These are phyloP conservation scores for Neonectria neomacrospora DNA, from an alignment of 2,329 filamentous ascomycete species.

Conservation along the genomic window DNA sequence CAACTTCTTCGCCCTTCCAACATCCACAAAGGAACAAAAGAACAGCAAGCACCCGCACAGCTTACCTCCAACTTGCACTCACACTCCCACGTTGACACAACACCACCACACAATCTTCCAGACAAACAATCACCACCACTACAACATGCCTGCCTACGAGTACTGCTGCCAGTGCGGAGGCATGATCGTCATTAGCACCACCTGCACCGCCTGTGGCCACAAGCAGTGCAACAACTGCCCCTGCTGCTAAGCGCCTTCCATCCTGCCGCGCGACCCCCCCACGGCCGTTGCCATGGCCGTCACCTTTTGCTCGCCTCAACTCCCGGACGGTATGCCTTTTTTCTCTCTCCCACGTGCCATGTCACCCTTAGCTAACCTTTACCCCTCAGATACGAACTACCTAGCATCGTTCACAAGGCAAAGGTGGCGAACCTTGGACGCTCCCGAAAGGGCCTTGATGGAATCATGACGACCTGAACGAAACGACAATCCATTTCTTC, in stretches of 20 bases:
- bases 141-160: constrained; percentile 58
- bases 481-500: constrained; percentile 17
- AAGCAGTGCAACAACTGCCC: constrained; percentile 61
- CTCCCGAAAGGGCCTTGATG: constrained; percentile 16
- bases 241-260: constrained; percentile 43
- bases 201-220: constrained; percentile 62
- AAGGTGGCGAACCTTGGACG: constrained; percentile 5
- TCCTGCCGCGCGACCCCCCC: constrained; percentile 9
- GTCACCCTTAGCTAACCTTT: constrained; percentile 4
- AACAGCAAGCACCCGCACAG: not conserved
- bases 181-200: constrained; percentile 68
- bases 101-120: constrained; percentile 9
- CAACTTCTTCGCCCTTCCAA: constrained; percentile 2
- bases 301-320: constrained; percentile 10
- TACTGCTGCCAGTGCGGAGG: constrained; percentile 67
- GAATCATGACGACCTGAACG: constrained; percentile 31
- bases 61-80: not conserved
- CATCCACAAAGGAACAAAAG: constrained; percentile 1
- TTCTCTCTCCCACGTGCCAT: too few species aligned
- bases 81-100: constrained; percentile 12
- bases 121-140: constrained; percentile 26
- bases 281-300: constrained; percentile 18
- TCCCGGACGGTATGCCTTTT: not conserved
- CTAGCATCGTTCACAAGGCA: constrained; percentile 5
- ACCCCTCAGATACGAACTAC: not conserved